phyloP scores from a whole-genome alignment of 2,329 filamentous ascomycete species.

The Fusarium sp. region DNA sequence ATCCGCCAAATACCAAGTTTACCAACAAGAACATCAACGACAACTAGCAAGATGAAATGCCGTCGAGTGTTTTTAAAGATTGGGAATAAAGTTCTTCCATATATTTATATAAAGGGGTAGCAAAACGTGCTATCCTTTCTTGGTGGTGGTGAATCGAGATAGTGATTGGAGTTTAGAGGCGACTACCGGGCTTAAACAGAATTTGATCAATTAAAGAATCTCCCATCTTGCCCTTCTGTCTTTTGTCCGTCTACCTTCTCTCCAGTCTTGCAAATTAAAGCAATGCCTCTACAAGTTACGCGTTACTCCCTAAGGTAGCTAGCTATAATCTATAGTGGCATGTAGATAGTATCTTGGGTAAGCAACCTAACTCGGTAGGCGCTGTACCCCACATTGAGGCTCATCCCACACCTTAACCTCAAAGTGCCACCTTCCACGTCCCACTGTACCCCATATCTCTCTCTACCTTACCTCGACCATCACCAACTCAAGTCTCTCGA shows the following conservation, averaged over 20 bases:
- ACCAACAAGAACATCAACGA: conserved; percentile 54
- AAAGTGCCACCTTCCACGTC: conserved; percentile 40
- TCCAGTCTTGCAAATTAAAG: neutral
- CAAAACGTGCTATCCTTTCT: conserved; percentile 1
- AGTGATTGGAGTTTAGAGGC: neutral
- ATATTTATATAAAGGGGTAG: conserved; percentile 12
- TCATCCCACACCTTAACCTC: conserved; percentile 37
- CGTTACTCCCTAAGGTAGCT: neutral
- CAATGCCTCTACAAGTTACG: neutral
- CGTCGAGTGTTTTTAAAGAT: neutral
- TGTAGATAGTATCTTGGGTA: no score
- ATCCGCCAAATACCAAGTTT: conserved; percentile 70
- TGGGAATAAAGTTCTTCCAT: conserved; percentile 20
- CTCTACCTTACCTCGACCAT: conserved; percentile 22
- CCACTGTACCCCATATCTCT: conserved; percentile 37
- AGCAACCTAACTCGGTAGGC: neutral
- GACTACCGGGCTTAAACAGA: neutral
- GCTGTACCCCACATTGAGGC: conserved; percentile 45
- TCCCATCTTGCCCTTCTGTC: neutral
- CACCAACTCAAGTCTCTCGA: conserved; percentile 12
- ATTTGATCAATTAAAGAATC: conserved; percentile 17
- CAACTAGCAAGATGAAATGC: conserved; percentile 44
- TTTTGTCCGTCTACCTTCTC: neutral
- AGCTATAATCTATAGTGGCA: no score
- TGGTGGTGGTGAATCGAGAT: neutral